These are phyloP conservation scores for Colletotrichum ledebouriae DNA, from an alignment of 2,329 filamentous ascomycete species.

Conservation along the genomic window DNA sequence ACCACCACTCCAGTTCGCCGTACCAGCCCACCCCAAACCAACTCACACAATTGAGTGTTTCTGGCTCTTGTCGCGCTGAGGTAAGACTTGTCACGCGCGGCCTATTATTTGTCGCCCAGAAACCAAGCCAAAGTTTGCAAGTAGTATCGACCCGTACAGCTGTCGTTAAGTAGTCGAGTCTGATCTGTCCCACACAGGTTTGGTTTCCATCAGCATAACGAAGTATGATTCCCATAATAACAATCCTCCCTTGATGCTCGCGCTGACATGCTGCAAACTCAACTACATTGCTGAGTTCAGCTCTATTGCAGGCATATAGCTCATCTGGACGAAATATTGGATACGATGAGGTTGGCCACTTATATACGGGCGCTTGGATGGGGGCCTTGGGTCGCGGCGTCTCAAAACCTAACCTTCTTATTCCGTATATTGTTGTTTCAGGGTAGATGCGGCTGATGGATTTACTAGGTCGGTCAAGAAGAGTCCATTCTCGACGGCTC, in stretches of 20 bases:
- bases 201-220: background rate
- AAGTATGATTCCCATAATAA: constrained; percentile 3
- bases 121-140: constrained; percentile 13
- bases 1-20: constrained; percentile 19
- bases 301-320: constrained; percentile 5
- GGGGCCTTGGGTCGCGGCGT: background rate
- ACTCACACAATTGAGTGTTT: background rate
- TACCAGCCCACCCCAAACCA: constrained; percentile 26
- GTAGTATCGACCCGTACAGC: background rate
- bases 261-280: background rate
- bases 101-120: background rate
- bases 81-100: background rate
- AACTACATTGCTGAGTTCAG: constrained; percentile 4
- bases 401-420: constrained; percentile 8
- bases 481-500: constrained; percentile 14
- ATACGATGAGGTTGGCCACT: constrained; percentile 18
- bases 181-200: constrained; percentile 12
- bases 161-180: background rate
- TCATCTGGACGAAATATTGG: background rate
- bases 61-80: constrained; percentile 7
- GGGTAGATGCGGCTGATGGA: constrained; percentile 8
- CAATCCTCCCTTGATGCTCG: background rate
- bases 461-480: constrained; percentile 6
- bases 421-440: background rate
- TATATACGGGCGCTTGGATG: background rate